Base-by-base conservation (phyloP, 2,329 filamentous ascomycete species). In the Ambrosiella xylebori region DNA sequence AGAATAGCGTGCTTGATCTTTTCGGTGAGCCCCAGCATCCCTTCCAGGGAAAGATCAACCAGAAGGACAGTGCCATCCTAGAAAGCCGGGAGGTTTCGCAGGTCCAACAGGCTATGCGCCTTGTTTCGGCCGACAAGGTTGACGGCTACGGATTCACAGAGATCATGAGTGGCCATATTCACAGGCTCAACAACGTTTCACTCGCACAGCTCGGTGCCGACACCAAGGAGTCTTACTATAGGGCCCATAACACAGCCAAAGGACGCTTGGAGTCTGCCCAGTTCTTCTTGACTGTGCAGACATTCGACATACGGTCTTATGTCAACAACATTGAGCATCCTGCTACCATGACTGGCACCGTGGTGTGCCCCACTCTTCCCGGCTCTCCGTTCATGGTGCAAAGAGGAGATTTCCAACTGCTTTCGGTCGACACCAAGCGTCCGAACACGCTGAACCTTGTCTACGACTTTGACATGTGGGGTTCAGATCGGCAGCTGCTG, bases 141-240 rank as follows among this genome's bases (percentile, higher is more conserved):
- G 69, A 68, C 49, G 78, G 79, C 0, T 74, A 82, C 57, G 76
- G 76, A 27, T 85, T 85, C 64, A 78, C 77, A 0, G 81, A 85
- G 65, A 75, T 82, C 59, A 82, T 85, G 79, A 74, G 76, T 7
- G 81, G 81, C 8, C 78, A 77, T 62, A 72, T 85, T 35, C 77
- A 81, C 62, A 65, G 68, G 52, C 75, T 76, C 63, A 65, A 70
- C 57, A 71, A 73, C 44, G 35, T n/a, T 53, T 36, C 51, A 9
- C 65, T 67, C 8, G 40, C 55, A 9, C 68, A 67, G 36, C 65
- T 75, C 45, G 64, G 65, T 5, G 70, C 71, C 8, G 73, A 78
- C 63, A 71, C 73, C 50, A 70, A 69, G 13, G 71, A 74, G n/a
- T 74, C 76, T 1, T 82, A 78, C 64, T 69, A 76, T 60, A 69